phyloP scores from a whole-genome alignment of 192 early-diverging fungal species.

The Irineochytrium annulatum region DNA sequence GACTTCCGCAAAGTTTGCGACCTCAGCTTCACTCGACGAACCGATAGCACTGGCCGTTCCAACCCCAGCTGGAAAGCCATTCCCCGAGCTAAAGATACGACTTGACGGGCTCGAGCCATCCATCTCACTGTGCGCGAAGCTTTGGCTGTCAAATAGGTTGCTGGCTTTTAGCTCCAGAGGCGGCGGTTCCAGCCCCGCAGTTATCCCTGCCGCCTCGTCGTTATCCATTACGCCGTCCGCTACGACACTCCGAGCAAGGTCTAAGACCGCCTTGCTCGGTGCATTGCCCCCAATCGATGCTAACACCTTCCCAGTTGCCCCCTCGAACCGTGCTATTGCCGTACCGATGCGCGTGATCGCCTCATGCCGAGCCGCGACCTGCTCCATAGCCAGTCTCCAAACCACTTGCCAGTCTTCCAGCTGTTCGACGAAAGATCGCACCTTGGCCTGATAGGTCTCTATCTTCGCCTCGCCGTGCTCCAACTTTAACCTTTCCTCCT shows the following conservation, averaged over 20 bases:
- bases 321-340: conserved; percentile 10
- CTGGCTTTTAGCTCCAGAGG: background rate
- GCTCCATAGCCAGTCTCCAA: conserved; percentile 26
- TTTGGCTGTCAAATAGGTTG: background rate
- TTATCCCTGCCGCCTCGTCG: background rate
- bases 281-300: too few species aligned
- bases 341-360: conserved; percentile 10
- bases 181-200: background rate
- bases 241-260: background rate
- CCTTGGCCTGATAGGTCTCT: too few species aligned
- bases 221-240: background rate
- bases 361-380: conserved; percentile 12
- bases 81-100: conserved; percentile 5
- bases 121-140: conserved; percentile 3
- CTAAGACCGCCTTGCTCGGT: too few species aligned
- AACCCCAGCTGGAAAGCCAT: conserved; percentile 8
- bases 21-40: background rate
- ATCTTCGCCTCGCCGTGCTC: too few species aligned
- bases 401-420: conserved; percentile 30
- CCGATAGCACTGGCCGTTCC: background rate
- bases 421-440: too few species aligned
- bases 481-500: too few species aligned
- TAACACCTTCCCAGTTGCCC: too few species aligned
- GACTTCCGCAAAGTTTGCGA: background rate
- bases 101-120: background rate